Conservation (phyloP, 805 yeast species). For the Metschnikowia santaceciliae region DNA sequence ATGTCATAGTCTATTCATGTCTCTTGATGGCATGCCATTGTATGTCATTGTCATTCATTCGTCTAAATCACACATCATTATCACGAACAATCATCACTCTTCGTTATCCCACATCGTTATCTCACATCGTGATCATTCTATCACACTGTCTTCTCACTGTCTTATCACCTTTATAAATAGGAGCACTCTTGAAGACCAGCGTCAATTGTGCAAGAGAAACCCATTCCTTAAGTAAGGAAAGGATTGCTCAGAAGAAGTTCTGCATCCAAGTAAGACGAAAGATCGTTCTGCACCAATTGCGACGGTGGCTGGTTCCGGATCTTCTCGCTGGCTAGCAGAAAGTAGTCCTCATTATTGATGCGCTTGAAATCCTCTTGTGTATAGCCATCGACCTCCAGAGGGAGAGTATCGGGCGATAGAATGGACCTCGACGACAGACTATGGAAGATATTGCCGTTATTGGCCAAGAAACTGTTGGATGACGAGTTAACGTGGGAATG, state of each 20-base stretch:
- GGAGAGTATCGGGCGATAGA: neutral
- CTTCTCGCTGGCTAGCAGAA: slow-evolving; percentile 2
- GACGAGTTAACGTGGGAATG: neutral
- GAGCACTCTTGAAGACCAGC: neutral
- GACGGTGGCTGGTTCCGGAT: slow-evolving; percentile 8
- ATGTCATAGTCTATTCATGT: neutral
- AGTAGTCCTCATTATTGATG: neutral
- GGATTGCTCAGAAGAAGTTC: slow-evolving; percentile 6
- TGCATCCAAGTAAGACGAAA: slow-evolving; percentile 1
- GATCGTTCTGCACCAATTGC: neutral
- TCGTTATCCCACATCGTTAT: too few species aligned
- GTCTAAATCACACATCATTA: too few species aligned
- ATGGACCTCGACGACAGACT: neutral
- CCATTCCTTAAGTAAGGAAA: neutral
- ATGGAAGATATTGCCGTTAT: slow-evolving; percentile 8
- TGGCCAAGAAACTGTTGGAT: neutral
- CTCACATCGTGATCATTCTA: too few species aligned
- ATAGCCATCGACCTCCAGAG: neutral
- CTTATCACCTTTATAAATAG: too few species aligned
- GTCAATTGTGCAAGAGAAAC: neutral
- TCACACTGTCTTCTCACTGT: too few species aligned
- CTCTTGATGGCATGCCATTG: too few species aligned
- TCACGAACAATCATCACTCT: too few species aligned
- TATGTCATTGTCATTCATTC: too few species aligned
- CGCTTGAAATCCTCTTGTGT: neutral